Evolutionary conservation across 1,284 basidiomycete genomes (phyloP).

Genomic region (Pterulicium gracile): DNA sequence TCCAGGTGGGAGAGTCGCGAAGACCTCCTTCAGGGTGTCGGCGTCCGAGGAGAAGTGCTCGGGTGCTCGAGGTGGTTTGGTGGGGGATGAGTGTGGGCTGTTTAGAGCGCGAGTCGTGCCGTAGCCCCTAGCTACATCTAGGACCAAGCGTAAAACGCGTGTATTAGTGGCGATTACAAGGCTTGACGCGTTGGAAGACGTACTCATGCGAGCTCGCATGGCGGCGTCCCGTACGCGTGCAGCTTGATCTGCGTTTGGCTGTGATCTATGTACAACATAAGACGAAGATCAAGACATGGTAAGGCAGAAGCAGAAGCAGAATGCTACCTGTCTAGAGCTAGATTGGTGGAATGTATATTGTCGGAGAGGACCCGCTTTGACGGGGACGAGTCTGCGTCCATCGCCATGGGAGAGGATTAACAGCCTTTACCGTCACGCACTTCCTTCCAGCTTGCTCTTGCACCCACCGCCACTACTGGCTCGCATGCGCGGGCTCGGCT

Average conservation of each 20-base stretch:
- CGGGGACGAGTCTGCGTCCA: background rate
- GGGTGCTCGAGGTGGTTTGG: constrained; percentile 6
- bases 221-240: constrained; percentile 22
- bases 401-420: no score
- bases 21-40: constrained; percentile 29
- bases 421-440: no score
- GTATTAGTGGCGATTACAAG: background rate
- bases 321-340: background rate
- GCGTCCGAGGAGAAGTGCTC: constrained; percentile 31
- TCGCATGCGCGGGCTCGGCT: no score
- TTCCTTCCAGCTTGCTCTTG: no score
- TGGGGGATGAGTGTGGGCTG: constrained; percentile 11
- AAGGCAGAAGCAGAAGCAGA: no score
- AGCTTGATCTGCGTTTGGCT: constrained; percentile 13
- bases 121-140: constrained; percentile 44
- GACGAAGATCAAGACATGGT: background rate
- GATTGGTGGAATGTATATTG: background rate
- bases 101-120: constrained; percentile 21
- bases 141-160: constrained; percentile 19
- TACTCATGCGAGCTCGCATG: constrained; percentile 22
- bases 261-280: constrained; percentile 7
- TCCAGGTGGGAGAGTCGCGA: constrained; percentile 10
- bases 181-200: constrained; percentile 10
- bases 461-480: no score
- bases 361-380: background rate